phyloP scores from a whole-genome alignment of 805 yeast genomes.

The Nakazawaea populi region DNA sequence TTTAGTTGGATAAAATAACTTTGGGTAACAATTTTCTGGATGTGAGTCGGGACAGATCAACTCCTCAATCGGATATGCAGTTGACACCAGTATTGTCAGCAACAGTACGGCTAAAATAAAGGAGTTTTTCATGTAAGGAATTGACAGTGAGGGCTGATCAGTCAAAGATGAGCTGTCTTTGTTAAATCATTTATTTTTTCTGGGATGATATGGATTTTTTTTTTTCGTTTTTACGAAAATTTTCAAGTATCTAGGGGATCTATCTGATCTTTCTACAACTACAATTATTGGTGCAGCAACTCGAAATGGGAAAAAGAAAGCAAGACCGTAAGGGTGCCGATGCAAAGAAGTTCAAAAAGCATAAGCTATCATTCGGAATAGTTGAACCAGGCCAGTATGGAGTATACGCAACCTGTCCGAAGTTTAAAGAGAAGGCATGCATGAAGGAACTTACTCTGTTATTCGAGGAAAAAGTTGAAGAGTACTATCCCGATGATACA shows the following conservation, averaged over 20 bases:
- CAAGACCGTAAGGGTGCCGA: not conserved
- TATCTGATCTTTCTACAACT: too few relatives aligned
- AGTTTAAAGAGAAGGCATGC: conserved; percentile 74
- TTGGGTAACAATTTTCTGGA: conserved; percentile 55
- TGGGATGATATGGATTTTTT: not conserved
- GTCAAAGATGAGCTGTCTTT: not conserved
- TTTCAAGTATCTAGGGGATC: not conserved
- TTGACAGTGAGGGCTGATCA: not conserved
- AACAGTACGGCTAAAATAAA: not conserved
- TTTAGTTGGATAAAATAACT: conserved; percentile 51
- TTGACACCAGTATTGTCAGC: not conserved
- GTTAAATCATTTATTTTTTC: not conserved
- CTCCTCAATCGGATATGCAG: conserved; percentile 7
- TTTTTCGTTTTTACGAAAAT: not conserved
- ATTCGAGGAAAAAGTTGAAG: conserved; percentile 48
- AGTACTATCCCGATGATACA: conserved; percentile 34
- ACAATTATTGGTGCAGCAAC: not conserved
- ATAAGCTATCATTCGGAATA: conserved; percentile 39
- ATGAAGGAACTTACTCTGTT: conserved; percentile 64
- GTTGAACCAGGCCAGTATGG: conserved; percentile 87
- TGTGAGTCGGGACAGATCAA: conserved; percentile 36
- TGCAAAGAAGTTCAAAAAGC: conserved; percentile 24
- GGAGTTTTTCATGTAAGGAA: not conserved
- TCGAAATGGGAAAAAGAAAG: conserved; percentile 7
- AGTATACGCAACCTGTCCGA: conserved; percentile 80